Evolutionary conservation across 2,329 filamentous ascomycete species (phyloP).

Genomic region (Sarocladiaceae sp.): DNA sequence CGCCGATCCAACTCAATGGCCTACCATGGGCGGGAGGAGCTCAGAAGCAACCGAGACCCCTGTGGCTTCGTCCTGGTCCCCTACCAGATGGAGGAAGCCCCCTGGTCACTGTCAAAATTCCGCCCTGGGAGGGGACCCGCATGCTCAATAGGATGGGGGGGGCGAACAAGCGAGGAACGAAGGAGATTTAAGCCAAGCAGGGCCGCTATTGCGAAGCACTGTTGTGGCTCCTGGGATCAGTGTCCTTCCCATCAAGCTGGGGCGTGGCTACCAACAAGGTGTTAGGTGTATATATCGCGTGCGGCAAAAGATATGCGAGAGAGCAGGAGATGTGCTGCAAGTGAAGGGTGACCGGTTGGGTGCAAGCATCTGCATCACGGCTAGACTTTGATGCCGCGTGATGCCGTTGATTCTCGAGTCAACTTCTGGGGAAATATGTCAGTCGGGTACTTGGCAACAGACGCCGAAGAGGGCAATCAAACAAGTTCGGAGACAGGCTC

Average conservation of each 20-base stretch:
- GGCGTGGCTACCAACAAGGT: background rate
- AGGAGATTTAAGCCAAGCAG: conserved; percentile 3
- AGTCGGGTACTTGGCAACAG: background rate
- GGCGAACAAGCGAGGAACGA: conserved; percentile 5
- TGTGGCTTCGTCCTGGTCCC: conserved; percentile 6
- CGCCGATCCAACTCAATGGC: conserved; percentile 6
- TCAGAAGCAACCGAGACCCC: background rate
- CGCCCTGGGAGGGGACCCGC: conserved; percentile 5
- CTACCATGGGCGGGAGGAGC: conserved; percentile 1
- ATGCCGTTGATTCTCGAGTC: background rate
- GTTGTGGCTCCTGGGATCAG: background rate
- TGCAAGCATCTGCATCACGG: background rate
- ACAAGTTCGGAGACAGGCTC: background rate
- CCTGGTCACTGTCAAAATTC: conserved; percentile 10
- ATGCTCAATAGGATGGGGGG: background rate
- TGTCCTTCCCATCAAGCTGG: background rate
- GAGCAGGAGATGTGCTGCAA: background rate
- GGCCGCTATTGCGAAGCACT: background rate
- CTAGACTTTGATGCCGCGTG: background rate
- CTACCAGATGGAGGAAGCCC: conserved; percentile 3
- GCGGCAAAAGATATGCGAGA: background rate
- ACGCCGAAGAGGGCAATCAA: conserved; percentile 6
- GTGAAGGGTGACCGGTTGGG: background rate
- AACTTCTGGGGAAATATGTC: background rate
- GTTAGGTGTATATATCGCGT: conserved; percentile 4